Evolutionary conservation across 2,329 filamentous ascomycete species (phyloP), one percentile per base, ranked within the genome.

Genomic region (Aspergillaceae sp.): DNA sequence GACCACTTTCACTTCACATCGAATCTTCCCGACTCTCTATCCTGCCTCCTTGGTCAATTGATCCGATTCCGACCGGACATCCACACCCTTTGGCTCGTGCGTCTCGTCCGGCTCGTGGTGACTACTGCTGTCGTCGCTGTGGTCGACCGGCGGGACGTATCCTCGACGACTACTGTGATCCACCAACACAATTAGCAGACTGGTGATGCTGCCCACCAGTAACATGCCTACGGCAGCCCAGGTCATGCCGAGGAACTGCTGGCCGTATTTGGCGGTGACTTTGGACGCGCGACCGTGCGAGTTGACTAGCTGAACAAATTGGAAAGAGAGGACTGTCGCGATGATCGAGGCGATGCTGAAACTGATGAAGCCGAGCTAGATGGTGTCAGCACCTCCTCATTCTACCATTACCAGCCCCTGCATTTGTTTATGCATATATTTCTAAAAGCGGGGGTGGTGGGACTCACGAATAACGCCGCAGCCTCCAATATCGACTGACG

Each of bases 331-430:
- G 11, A 84, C 83, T 0, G 78, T 85, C 28, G 82, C 78, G 27
- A 90, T 83, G 55, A 87, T 87, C 19, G 85, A 90, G 41, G 84
- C 82, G 44, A 83, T 81, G 3, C 84, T 84, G 56, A 84, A 75
- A 8, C 80, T 67, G 5, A 79, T 36, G 50, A 80, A 78, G 0
- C 74, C 73, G n/a, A 79, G 56, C 67, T 71, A 48, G 44, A 45
- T 36, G 32, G 9, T 26, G 30, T 42, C 41, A 42, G 41, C 30
- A n/a, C 27, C 10, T 10, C 9, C 35, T 27, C 19, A 19, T 19
- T 19, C 19, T 19, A 2, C 19, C 19, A 1, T 19, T 19, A 19
- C 19, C 19, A 19, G 19, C 19, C 19, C 19, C 19, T 19, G 19
- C 19, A 19, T 19, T 19, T 19, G 19, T 19, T 19, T 19, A 19